Evolutionary conservation across 169 alveolate species (phyloP).

Genomic region (Cryptosporidium parvum): DNA sequence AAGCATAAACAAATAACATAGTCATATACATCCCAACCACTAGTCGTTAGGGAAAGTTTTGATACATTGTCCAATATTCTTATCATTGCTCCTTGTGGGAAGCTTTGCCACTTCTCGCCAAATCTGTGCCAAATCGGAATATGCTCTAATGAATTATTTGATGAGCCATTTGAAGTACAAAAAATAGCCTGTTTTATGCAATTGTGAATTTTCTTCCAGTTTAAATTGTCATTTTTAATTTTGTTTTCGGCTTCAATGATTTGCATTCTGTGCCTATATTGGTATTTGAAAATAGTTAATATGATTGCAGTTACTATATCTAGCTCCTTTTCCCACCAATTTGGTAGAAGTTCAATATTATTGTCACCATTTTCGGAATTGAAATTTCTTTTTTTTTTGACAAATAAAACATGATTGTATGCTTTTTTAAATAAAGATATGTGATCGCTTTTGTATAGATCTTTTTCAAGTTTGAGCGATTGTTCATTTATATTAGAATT

Average conservation of each 20-base stretch:
- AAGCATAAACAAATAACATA: slow-evolving; percentile 47
- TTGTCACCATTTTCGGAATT: slow-evolving; percentile 70
- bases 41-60: slow-evolving; percentile 37
- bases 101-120: slow-evolving; percentile 73
- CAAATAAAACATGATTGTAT: slow-evolving; percentile 27
- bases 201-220: slow-evolving; percentile 10
- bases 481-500: neutral
- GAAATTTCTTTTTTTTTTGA: slow-evolving; percentile 47
- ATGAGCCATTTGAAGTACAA: neutral
- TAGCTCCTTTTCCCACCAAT: slow-evolving; percentile 75
- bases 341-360: slow-evolving; percentile 60
- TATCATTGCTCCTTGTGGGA: slow-evolving; percentile 76
- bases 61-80: slow-evolving; percentile 57
- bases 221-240: slow-evolving; percentile 10
- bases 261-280: slow-evolving; percentile 35
- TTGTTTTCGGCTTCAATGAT: slow-evolving; percentile 36
- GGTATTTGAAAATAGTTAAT: slow-evolving; percentile 55
- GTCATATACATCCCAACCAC: slow-evolving; percentile 70
- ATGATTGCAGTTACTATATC: slow-evolving; percentile 65
- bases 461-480: neutral
- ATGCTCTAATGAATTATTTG: slow-evolving; percentile 15
- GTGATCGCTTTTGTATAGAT: neutral
- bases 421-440: slow-evolving; percentile 43
- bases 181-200: slow-evolving; percentile 14
- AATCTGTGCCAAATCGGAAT: slow-evolving; percentile 75